A percentile compares a stretch with the other conserved stretches of the same genome.
Conservation (phyloP, 176 grass and related monocot species). For the Alopecurus myosuroides region DNA sequence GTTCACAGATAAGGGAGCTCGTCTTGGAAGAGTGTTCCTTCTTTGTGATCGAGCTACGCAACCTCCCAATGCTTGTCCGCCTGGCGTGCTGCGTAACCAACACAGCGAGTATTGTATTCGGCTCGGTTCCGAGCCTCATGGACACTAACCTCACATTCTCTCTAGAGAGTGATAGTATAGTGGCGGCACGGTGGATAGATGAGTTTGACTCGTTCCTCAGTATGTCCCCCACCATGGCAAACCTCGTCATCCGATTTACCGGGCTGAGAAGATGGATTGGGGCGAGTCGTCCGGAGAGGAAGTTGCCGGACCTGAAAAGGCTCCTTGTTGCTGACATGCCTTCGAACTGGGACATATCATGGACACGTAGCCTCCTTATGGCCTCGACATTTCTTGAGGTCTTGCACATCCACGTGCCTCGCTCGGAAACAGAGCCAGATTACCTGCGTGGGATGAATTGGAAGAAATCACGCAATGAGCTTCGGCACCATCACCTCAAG, state of each 20-base stretch:
- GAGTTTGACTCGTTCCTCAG: neutral
- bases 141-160: neutral
- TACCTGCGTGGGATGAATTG: neutral
- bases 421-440: neutral
- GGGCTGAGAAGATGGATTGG: neutral
- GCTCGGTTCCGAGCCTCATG: neutral
- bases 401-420: neutral
- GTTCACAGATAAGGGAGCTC: neutral
- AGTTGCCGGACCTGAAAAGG: neutral
- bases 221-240: neutral
- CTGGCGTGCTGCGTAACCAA: neutral
- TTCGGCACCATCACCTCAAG: neutral
- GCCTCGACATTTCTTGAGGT: neutral
- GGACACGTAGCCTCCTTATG: neutral
- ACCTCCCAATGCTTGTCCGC: neutral
- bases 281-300: neutral
- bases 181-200: neutral
- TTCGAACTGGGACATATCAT: neutral
- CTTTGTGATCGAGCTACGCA: neutral
- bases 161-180: neutral
- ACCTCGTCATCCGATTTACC: neutral
- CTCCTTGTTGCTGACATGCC: neutral
- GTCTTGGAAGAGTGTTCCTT: constrained; percentile 17
- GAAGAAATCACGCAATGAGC: neutral
- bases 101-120: neutral